A percentile compares a stretch with the other conserved stretches of the same genome.
phyloP scores from a whole-genome alignment of 192 early-diverging fungal species.

The Coemansia sp. region DNA sequence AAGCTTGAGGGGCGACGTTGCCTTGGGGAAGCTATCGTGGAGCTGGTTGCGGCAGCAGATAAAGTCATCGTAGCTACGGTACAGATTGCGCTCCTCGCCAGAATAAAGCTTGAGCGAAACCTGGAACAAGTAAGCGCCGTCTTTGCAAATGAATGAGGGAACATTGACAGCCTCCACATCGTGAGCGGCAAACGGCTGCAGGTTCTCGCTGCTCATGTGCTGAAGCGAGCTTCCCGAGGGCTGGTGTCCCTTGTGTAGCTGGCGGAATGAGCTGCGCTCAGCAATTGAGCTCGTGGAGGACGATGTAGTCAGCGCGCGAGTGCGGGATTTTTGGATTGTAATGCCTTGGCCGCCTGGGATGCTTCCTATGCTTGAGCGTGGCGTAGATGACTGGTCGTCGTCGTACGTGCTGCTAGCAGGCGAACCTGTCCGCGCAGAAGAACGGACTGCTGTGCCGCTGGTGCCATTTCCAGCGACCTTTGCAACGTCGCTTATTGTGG shows the following conservation, averaged over 20 bases:
- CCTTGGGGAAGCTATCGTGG: slow-evolving; percentile 63
- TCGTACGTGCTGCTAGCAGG: slow-evolving; percentile 28
- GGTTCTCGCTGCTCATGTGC: slow-evolving; percentile 45
- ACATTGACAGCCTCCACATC: slow-evolving; percentile 59
- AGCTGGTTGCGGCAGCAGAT: slow-evolving; percentile 73
- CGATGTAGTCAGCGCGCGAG: slow-evolving; percentile 43
- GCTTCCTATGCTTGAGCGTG: slow-evolving; percentile 28
- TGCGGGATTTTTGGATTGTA: slow-evolving; percentile 22
- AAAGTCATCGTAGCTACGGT: slow-evolving; percentile 77
- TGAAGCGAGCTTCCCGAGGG: slow-evolving; percentile 48
- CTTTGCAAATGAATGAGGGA: slow-evolving; percentile 66
- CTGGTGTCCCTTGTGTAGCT: slow-evolving; percentile 44
- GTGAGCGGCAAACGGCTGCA: slow-evolving; percentile 32
- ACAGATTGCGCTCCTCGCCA: slow-evolving; percentile 62
- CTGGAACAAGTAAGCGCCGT: slow-evolving; percentile 71
- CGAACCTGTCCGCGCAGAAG: slow-evolving; percentile 4
- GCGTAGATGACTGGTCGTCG: slow-evolving; percentile 34
- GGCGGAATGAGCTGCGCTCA: slow-evolving; percentile 51
- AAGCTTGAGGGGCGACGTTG: slow-evolving; percentile 52
- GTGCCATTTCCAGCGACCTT: neutral
- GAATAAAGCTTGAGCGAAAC: slow-evolving; percentile 57
- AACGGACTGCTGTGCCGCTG: slow-evolving; percentile 6
- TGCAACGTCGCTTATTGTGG: slow-evolving; percentile 28
- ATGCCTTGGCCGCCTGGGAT: slow-evolving; percentile 8
- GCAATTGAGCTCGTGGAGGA: slow-evolving; percentile 52